A percentile compares a stretch with the other conserved stretches of the same genome.
Conservation (phyloP, 306 rosid genomes). For the Rosa persica region DNA sequence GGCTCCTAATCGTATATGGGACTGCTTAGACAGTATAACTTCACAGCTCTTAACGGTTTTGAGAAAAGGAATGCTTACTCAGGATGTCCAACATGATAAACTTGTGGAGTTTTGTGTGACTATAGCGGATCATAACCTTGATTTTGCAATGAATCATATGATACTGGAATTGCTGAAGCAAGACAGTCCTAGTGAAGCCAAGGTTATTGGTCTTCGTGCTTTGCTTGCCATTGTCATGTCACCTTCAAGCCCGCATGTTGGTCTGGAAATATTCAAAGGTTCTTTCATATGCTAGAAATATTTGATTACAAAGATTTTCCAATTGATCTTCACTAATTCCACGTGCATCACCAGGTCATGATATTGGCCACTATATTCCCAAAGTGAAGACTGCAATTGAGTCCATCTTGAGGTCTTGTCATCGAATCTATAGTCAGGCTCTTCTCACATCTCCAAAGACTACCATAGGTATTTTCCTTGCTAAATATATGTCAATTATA, state of each 20-base stretch:
- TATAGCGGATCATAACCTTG: constrained; percentile 96
- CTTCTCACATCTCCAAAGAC: constrained; percentile 96
- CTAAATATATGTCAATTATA: constrained; percentile 20
- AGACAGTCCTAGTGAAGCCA: constrained; percentile 94
- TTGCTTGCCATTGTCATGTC: constrained; percentile 91
- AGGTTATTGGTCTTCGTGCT: constrained; percentile 98
- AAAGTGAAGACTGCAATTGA: constrained; percentile 98
- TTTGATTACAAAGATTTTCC: constrained; percentile 9
- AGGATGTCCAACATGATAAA: constrained; percentile 98
- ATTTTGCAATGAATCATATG: constrained; percentile 99
- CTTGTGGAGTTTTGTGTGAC: constrained; percentile 98
- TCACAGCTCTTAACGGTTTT: constrained; percentile 84
- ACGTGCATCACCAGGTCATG: constrained; percentile 71
- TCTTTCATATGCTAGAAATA: constrained; percentile 18
- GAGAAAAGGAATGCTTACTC: constrained; percentile 96
- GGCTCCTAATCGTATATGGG: constrained; percentile 91
- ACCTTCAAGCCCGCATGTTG: constrained; percentile 81
- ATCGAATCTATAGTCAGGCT: constrained; percentile 82
- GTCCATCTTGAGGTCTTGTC: constrained; percentile 80
- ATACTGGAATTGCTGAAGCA: constrained; percentile 89
- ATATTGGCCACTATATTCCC: constrained; percentile 90
- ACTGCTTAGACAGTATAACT: constrained; percentile 91
- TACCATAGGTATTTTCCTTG: constrained; percentile 68
- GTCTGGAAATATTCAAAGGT: constrained; percentile 93
- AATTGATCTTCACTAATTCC: constrained; percentile 23